A percentile compares a stretch with the other conserved stretches of the same genome.
These are phyloP conservation scores for Saccharomyces jurei DNA, from an alignment of 805 yeast genomes.

Conservation along the genomic window DNA sequence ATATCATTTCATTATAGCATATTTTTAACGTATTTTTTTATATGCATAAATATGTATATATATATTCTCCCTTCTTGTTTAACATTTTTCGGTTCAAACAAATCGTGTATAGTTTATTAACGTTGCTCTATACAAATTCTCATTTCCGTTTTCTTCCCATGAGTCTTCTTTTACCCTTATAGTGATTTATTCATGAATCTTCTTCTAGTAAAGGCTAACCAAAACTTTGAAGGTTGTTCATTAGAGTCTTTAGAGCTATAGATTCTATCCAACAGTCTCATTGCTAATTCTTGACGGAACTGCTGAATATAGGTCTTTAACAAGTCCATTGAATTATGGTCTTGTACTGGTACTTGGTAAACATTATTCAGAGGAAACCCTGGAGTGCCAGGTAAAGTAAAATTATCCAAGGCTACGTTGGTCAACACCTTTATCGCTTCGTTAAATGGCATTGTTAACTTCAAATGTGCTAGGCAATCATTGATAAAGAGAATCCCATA, in stretches of 20 bases:
- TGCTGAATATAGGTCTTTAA: slow-evolving; percentile 79
- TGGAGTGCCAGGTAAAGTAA: slow-evolving; percentile 89
- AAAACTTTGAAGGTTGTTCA: slow-evolving; percentile 70
- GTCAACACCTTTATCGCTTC: slow-evolving; percentile 67
- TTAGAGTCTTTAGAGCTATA: slow-evolving; percentile 45
- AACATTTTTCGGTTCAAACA: neutral
- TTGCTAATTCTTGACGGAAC: slow-evolving; percentile 88
- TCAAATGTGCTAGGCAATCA: slow-evolving; percentile 67
- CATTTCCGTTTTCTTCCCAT: neutral
- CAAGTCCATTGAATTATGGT: slow-evolving; percentile 67
- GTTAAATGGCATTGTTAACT: slow-evolving; percentile 37
- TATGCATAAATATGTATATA: neutral
- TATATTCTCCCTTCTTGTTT: neutral
- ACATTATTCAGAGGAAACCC: slow-evolving; percentile 82
- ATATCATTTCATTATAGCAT: neutral
- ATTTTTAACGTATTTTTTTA: neutral
- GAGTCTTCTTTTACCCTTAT: slow-evolving; percentile 3
- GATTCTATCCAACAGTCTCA: slow-evolving; percentile 66
- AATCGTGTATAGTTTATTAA: neutral
- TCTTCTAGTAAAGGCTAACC: slow-evolving; percentile 94
- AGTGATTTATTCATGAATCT: slow-evolving; percentile 81
- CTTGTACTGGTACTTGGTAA: slow-evolving; percentile 63
- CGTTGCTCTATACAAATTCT: neutral
- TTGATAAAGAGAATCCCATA: slow-evolving; percentile 88
- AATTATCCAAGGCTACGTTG: slow-evolving; percentile 79